phyloP scores from a whole-genome alignment of 2,329 filamentous ascomycete genomes.

The Fusarium euwallaceae region DNA sequence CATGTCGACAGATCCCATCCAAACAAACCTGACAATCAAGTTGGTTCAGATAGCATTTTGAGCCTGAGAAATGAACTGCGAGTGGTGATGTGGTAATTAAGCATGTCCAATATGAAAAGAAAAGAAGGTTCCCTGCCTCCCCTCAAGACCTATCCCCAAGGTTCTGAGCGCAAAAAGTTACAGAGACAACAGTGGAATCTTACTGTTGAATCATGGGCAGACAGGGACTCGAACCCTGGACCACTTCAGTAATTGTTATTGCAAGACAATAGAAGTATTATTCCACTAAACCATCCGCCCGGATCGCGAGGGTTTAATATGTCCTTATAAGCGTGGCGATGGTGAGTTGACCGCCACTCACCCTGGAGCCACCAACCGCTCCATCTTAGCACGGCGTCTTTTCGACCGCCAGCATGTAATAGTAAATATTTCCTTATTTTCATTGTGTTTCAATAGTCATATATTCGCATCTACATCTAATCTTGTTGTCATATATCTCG shows the following conservation, averaged over 20 bases:
- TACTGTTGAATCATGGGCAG: slow-evolving; percentile 27
- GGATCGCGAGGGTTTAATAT: not conserved
- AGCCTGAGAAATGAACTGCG: not conserved
- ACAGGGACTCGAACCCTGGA: slow-evolving; percentile 42
- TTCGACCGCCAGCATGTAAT: not conserved
- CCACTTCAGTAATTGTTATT: slow-evolving; percentile 23
- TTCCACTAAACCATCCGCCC: slow-evolving; percentile 41
- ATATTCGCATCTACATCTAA: not conserved
- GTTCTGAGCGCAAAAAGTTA: not conserved
- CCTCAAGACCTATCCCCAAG: not conserved
- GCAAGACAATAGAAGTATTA: slow-evolving; percentile 31
- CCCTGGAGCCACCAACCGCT: not conserved
- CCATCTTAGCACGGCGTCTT: not conserved
- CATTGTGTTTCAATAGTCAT: not conserved
- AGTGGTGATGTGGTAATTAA: not conserved
- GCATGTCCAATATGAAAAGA: too few species aligned
- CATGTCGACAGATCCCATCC: not conserved
- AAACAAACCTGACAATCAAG: not conserved
- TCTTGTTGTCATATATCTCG: too few species aligned
- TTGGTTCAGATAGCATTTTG: not conserved
- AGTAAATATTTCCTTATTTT: not conserved
- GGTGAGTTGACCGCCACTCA: not conserved
- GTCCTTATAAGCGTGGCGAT: not conserved
- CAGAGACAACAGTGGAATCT: not conserved
- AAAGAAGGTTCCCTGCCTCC: not conserved